phyloP scores from a whole-genome alignment of 305 asterid genomes.

The Ilex paraguariensis region DNA sequence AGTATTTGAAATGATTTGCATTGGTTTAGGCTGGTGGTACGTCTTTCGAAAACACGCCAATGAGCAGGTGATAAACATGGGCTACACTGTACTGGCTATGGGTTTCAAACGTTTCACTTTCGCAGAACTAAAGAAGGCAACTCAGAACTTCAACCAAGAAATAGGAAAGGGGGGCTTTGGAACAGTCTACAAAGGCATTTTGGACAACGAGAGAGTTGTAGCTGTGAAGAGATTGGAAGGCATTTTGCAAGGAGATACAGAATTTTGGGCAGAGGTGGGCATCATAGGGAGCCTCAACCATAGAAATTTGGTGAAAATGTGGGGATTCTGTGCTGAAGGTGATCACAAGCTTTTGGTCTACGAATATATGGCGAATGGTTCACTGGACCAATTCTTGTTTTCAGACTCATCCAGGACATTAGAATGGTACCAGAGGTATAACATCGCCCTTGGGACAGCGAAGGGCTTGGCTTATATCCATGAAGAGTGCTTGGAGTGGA shows the following conservation, averaged over 20 bases:
- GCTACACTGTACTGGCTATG: background rate
- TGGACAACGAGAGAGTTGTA: background rate
- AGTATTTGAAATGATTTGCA: background rate
- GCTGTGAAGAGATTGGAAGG: constrained; percentile 2
- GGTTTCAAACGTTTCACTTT: constrained; percentile 3
- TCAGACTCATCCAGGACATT: background rate
- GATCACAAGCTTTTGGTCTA: constrained; percentile 1
- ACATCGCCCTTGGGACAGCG: background rate
- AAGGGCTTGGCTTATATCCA: constrained; percentile 1
- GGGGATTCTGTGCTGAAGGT: constrained; percentile 9
- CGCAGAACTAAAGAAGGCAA: constrained; percentile 1
- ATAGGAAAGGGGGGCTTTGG: constrained; percentile 10
- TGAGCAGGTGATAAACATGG: background rate
- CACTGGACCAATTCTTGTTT: background rate
- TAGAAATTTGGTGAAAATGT: constrained; percentile 7
- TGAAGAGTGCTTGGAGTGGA: background rate
- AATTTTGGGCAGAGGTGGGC: constrained; percentile 8
- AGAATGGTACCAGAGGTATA: background rate
- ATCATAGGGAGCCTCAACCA: constrained; percentile 7
- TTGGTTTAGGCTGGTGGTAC: constrained; percentile 1
- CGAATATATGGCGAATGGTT: constrained; percentile 1
- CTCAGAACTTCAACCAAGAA: constrained; percentile 5
- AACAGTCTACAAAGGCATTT: constrained; percentile 1
- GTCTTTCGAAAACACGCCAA: background rate
- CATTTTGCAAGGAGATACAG: constrained; percentile 5